Evolutionary conservation across 192 early-diverging fungal species (phyloP), one percentile per base, ranked within the genome.

Genomic region (Coemansia erecta): DNA sequence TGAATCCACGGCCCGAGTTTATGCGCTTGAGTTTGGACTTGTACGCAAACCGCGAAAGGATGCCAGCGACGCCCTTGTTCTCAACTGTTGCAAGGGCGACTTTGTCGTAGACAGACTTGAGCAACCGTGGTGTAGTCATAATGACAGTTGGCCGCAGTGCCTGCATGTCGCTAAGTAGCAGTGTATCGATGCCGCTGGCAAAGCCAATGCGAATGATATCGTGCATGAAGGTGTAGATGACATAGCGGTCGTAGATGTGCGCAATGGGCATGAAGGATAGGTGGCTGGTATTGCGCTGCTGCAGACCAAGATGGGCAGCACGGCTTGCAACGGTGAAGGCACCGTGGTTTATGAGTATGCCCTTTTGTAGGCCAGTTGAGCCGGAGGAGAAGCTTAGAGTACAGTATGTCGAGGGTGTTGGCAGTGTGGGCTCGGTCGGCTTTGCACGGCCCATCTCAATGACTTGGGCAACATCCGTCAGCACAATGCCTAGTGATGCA

Each of bases 61-160:
- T 3, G 28, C 73, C 73, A 11, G 31, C 40, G 12, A 66, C 15
- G 0, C 86, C 86, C 0, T 76, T 64, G 0, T 84, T 82, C 4
- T 77, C 68, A 8, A 80, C 58, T 0, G 86, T 87, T 0, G 56
- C 50, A 0, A 74, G 62, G 33, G 71, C 59, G 40, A 94, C 66
- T 40, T 84, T 84, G 41, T 86, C 89, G 73, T 94, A 92, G 42
- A 96, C 75, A n/a, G 87, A 83, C 61, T 92, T 92, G 63, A 91
- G 83, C 12, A 94, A 63, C 21, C 88, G 85, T 1, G 94, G 94
- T 1, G 92, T 86, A 12, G 73, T 56, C 9, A 83, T 63, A 37
- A 96, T 82, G 7, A 89, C 35, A 1, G 90, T 93, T 1, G 94
- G 94, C 37, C 82, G 83, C 18, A 94, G 74, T 8, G 69, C 82